Evolutionary conservation across 805 yeast genomes (phyloP).

Genomic region (Geotrichum ghanense): DNA sequence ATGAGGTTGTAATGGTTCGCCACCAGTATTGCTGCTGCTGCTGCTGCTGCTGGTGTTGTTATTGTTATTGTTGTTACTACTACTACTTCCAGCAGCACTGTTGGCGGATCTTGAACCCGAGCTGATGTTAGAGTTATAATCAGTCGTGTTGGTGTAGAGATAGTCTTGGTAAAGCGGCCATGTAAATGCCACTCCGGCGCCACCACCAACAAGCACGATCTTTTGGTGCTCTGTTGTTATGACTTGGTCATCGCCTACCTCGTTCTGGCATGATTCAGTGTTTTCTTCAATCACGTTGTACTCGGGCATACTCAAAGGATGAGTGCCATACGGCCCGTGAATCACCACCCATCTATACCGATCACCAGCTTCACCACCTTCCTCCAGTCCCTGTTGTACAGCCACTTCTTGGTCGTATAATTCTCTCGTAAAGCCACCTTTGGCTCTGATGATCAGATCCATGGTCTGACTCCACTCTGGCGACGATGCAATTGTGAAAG

Average conservation of each 20-base stretch:
- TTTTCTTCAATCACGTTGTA: neutral
- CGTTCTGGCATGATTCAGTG: neutral
- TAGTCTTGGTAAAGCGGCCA: constrained; percentile 16
- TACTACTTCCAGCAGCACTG: neutral
- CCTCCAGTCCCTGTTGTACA: neutral
- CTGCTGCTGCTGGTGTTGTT: neutral
- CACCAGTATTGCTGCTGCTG: neutral
- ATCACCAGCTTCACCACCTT: neutral
- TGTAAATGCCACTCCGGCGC: constrained; percentile 25
- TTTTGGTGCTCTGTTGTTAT: constrained; percentile 1
- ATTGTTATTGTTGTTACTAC: neutral
- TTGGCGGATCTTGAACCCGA: neutral
- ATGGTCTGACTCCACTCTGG: constrained; percentile 10
- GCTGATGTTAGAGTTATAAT: constrained; percentile 11
- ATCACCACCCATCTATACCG: constrained; percentile 8
- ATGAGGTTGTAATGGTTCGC: neutral
- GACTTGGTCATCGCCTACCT: neutral
- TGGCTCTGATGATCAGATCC: constrained; percentile 22
- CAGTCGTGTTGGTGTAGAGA: constrained; percentile 8
- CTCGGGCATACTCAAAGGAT: constrained; percentile 7
- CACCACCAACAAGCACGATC: constrained; percentile 23
- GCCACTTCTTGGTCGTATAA: constrained; percentile 8
- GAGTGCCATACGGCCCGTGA: constrained; percentile 19
- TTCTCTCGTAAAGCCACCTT: constrained; percentile 20
- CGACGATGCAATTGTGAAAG: constrained; percentile 17